These are phyloP conservation scores for Abrus pulchellus DNA, from an alignment of 306 rosid species.

Conservation along the genomic window DNA sequence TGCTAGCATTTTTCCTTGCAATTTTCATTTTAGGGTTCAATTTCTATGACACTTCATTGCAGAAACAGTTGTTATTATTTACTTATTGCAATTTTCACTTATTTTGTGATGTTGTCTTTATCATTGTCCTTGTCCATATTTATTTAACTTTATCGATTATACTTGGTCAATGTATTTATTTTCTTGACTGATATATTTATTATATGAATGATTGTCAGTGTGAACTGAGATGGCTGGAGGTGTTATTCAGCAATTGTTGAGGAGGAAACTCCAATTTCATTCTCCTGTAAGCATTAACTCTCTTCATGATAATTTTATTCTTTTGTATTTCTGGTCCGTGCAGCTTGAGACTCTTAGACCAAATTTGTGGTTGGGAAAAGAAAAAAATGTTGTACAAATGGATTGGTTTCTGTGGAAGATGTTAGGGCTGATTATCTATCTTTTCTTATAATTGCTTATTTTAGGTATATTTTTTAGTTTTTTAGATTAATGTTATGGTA, in stretches of 20 bases:
- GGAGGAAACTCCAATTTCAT: conserved; percentile 75
- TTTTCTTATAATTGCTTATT: conserved; percentile 1
- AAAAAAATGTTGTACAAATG: not conserved
- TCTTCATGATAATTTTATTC: conserved; percentile 28
- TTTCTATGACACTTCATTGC: conserved; percentile 23
- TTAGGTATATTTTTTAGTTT: conserved; percentile 3
- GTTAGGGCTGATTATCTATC: not conserved
- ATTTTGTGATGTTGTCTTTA: not conserved
- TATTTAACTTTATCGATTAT: not conserved
- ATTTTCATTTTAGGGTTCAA: not conserved
- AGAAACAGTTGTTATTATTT: not conserved
- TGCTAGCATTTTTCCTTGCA: not conserved
- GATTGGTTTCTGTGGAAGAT: not conserved
- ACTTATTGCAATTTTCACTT: not conserved
- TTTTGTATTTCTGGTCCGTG: conserved; percentile 2
- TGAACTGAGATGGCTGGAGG: conserved; percentile 85
- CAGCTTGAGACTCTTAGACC: not conserved
- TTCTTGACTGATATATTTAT: conserved; percentile 23
- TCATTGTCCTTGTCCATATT: conserved; percentile 13
- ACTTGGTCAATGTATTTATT: conserved; percentile 2
- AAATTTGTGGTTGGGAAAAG: conserved; percentile 16
- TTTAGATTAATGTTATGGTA: conserved; percentile 4
- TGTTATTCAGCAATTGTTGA: conserved; percentile 73
- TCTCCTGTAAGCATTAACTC: conserved; percentile 60
- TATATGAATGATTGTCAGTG: conserved; percentile 49